Evolutionary conservation across 306 rosid genomes (phyloP), one percentile per base, ranked within the genome.

Genomic region (Dryas octopetala): DNA sequence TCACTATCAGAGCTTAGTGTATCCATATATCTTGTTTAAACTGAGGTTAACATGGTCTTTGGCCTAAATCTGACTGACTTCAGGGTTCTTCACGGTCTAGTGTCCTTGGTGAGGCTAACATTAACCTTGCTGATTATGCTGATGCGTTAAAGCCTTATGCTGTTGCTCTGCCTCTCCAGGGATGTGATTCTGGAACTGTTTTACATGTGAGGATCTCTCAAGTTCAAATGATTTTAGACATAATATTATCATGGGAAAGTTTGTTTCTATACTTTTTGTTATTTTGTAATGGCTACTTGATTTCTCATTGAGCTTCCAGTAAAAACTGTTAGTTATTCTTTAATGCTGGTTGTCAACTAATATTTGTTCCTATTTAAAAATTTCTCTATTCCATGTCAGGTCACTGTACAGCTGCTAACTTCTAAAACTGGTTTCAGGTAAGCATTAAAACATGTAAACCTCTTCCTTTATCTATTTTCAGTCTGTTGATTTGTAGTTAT

Each of bases 381-480:
- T 9, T 68, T 3, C 43, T 73, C 41, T 85, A 74, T 73, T 75
- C 77, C 81, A 86, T 85, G 76, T 81, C 96, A 96, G 99, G 98
- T 96, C 76, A 86, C 97, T 4, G 91, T 96, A 83, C 99, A 96
- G 90, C 96, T 96, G 80, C 93, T 96, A 76, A 96, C 99, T 72
- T 96, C 99, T 58, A 96, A 90, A 84, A 96, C 99, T n/a, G 99
- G 99, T 49, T 96, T 96, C 91, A 95, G 99, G 99, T 95, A 83
- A 53, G 46, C 73, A 58, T 81, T 76, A 59, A 47, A 71, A 76
- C 78, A 76, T 70, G 78, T 81, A 70, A 59, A 48, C 28, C 79
- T 69, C 70, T 66, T 85, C 66, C 72, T 82, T 62, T 74, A 74
- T 75, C 66, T 51, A 55, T 66, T 77, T 81, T 76, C 59, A 75